Conservation (phyloP, 768 basidiomycete genomes). For the Royoungia palumana region DNA sequence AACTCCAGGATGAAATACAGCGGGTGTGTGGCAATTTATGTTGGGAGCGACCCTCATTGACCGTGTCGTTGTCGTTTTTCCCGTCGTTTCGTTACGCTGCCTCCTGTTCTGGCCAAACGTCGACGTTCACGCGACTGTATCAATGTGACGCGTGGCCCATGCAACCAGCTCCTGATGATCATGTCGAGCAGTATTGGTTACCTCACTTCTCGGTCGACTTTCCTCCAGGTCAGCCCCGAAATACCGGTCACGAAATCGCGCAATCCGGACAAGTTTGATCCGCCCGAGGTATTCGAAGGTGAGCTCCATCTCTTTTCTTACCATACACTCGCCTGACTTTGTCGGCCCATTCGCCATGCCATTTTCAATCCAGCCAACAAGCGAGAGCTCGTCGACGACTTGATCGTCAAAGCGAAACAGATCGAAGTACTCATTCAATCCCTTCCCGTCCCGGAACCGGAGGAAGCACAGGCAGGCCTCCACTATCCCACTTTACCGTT, state of each 20-base stretch:
- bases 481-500: neutral
- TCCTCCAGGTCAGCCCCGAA: slow-evolving; percentile 71
- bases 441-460: slow-evolving; percentile 73
- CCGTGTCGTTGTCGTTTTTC: too few relatives aligned
- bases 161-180: slow-evolving; percentile 73
- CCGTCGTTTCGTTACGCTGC: too few relatives aligned
- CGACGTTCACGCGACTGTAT: too few relatives aligned
- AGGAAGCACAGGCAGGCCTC: slow-evolving; percentile 59
- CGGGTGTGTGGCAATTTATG: slow-evolving; percentile 43
- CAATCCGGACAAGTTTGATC: slow-evolving; percentile 66
- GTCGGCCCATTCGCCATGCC: neutral
- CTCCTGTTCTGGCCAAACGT: too few relatives aligned
- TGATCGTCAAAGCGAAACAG: slow-evolving; percentile 86
- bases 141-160: neutral
- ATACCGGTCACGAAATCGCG: slow-evolving; percentile 84
- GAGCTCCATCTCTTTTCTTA: slow-evolving; percentile 1
- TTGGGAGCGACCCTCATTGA: too few relatives aligned
- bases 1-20: slow-evolving; percentile 93
- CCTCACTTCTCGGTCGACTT: slow-evolving; percentile 72
- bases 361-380: slow-evolving; percentile 57
- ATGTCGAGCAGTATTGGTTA: slow-evolving; percentile 83
- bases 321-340: neutral
- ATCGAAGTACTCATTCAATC: slow-evolving; percentile 81
- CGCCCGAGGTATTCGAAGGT: slow-evolving; percentile 77
- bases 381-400: slow-evolving; percentile 78